These are phyloP conservation scores for Agrocybe pediades DNA, from an alignment of 768 basidiomycete species.

Conservation along the genomic window DNA sequence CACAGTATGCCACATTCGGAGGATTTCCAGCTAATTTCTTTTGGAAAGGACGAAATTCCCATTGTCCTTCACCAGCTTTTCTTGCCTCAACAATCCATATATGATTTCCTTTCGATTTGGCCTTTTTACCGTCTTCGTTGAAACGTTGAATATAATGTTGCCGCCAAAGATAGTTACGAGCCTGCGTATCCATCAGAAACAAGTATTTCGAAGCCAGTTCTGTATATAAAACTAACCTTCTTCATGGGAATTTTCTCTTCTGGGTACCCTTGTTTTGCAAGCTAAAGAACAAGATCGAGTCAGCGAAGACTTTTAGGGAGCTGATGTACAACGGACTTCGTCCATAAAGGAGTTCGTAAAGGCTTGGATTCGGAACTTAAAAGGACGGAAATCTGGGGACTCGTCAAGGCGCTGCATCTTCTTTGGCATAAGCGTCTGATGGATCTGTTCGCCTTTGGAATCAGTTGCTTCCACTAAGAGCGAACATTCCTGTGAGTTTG, in stretches of 20 bases:
- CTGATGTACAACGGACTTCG: conserved; percentile 52
- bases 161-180: conserved; percentile 95
- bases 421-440: conserved; percentile 98
- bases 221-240: conserved; percentile 59
- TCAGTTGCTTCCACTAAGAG: conserved; percentile 86
- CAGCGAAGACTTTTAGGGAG: background rate
- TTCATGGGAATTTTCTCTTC: conserved; percentile 97
- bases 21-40: conserved; percentile 86
- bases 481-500: conserved; percentile 10
- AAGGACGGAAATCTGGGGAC: conserved; percentile 94
- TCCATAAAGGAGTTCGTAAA: conserved; percentile 97
- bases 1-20: conserved; percentile 78
- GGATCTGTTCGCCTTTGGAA: conserved; percentile 93
- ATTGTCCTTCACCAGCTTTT: conserved; percentile 71
- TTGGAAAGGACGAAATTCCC: conserved; percentile 88
- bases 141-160: conserved; percentile 93
- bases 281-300: conserved; percentile 41
- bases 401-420: conserved; percentile 98
- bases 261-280: conserved; percentile 82
- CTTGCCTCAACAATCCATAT: conserved; percentile 99
- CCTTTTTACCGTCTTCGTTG: conserved; percentile 99
- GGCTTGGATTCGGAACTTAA: conserved; percentile 98
- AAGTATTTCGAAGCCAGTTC: background rate
- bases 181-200: conserved; percentile 41
- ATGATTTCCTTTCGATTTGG: conserved; percentile 98